Conservation (phyloP, 192 early-diverging fungal genomes). For the Coemansia aciculifera region DNA sequence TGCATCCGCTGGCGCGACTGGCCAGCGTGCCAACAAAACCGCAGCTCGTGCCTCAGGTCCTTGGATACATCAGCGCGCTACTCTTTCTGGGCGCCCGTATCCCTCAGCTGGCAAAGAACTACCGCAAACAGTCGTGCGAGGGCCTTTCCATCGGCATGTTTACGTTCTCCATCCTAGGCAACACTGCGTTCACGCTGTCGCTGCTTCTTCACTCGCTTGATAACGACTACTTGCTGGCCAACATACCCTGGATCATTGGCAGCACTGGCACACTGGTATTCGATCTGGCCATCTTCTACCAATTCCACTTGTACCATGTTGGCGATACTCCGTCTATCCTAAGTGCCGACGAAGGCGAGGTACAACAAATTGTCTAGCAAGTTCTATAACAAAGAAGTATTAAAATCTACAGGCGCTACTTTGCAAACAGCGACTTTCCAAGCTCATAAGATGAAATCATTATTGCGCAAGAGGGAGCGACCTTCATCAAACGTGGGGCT, state of each 20-base stretch:
- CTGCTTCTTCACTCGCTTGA: slow-evolving; percentile 69
- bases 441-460: slow-evolving; percentile 92
- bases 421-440: slow-evolving; percentile 56
- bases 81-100: slow-evolving; percentile 69
- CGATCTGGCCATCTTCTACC: slow-evolving; percentile 70
- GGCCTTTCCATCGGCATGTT: slow-evolving; percentile 77
- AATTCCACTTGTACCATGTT: slow-evolving; percentile 59
- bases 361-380: neutral
- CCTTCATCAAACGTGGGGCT: slow-evolving; percentile 78
- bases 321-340: neutral
- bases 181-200: slow-evolving; percentile 58
- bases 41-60: slow-evolving; percentile 54
- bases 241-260: slow-evolving; percentile 62
- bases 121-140: slow-evolving; percentile 61
- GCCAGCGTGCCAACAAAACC: slow-evolving; percentile 14
- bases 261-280: slow-evolving; percentile 67
- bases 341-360: neutral
- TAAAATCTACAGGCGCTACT: neutral
- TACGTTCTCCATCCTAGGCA: slow-evolving; percentile 69
- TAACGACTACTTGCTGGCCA: slow-evolving; percentile 23
- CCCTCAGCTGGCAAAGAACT: slow-evolving; percentile 78
- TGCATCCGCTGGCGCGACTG: neutral
- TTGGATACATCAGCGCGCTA: slow-evolving; percentile 68
- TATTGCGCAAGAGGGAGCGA: slow-evolving; percentile 90
- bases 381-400: neutral